Conservation (phyloP, 306 rosid species). For the Dalbergia oliveri region DNA sequence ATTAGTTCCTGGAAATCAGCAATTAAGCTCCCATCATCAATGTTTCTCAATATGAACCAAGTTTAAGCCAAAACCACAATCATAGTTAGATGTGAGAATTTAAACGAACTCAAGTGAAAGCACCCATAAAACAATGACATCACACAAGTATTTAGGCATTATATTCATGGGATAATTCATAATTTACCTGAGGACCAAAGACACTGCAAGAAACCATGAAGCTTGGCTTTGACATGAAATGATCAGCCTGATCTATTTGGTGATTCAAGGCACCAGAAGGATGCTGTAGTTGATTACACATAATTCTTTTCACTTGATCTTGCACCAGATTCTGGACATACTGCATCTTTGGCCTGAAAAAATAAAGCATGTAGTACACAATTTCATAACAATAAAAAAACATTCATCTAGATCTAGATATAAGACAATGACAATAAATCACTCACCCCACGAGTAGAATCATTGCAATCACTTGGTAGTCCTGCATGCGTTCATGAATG, state of each 20-base stretch:
- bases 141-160: background rate
- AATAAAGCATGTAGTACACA: background rate
- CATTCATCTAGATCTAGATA: constrained; percentile 17
- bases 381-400: constrained; percentile 26
- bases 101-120: constrained; percentile 30
- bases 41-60: background rate
- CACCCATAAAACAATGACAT: background rate
- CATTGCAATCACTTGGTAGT: constrained; percentile 90
- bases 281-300: constrained; percentile 70
- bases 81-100: background rate
- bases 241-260: constrained; percentile 53
- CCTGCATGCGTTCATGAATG: constrained; percentile 72
- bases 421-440: constrained; percentile 5
- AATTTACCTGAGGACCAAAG: constrained; percentile 83
- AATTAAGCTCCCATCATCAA: too few relatives aligned
- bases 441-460: constrained; percentile 81
- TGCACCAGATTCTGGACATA: constrained; percentile 67
- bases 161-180: constrained; percentile 8
- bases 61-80: constrained; percentile 5
- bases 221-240: constrained; percentile 62
- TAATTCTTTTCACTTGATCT: constrained; percentile 68
- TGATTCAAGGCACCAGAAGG: constrained; percentile 58
- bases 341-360: constrained; percentile 84
- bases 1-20: too few relatives aligned
- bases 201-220: constrained; percentile 84